Conservation (phyloP, 176 grass and related monocot genomes). For the Ananas comosus region DNA sequence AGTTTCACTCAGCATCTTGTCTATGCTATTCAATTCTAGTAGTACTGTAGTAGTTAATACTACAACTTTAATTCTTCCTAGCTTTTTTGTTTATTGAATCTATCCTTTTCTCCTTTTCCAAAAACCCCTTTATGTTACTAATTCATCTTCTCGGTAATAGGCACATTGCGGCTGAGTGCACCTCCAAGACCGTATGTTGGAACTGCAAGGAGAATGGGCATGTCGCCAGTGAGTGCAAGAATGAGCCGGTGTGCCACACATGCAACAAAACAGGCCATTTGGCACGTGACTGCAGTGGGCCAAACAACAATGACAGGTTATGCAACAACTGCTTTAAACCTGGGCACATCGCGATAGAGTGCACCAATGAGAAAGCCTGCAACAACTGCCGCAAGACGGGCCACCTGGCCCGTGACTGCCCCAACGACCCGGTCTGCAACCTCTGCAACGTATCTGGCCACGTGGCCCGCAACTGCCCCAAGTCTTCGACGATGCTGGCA, state of each 20-base stretch:
- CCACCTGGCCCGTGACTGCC: constrained; percentile 80
- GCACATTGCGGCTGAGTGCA: constrained; percentile 76
- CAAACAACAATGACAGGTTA: constrained; percentile 30
- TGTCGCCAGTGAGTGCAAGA: constrained; percentile 71
- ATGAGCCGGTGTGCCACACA: constrained; percentile 66
- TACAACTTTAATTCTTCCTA: not conserved
- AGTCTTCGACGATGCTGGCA: constrained; percentile 34
- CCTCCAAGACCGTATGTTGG: constrained; percentile 65
- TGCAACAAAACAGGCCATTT: constrained; percentile 80
- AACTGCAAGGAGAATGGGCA: constrained; percentile 86
- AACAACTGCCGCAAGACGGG: constrained; percentile 87
- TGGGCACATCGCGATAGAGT: constrained; percentile 71
- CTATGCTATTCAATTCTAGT: no score
- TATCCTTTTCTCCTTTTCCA: not conserved
- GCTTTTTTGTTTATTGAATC: not conserved
- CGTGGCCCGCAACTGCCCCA: constrained; percentile 58
- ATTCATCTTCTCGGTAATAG: constrained; percentile 18
- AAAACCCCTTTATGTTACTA: constrained; percentile 6
- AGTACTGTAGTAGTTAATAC: no score
- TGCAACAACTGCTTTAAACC: constrained; percentile 88
- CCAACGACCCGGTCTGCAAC: constrained; percentile 75
- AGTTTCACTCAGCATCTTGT: no score
- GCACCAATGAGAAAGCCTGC: constrained; percentile 75
- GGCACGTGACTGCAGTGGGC: constrained; percentile 58
- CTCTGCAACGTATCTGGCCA: constrained; percentile 83